Conservation (phyloP, 2,329 filamentous ascomycete genomes). For the Tolypocladium endophyticum region DNA sequence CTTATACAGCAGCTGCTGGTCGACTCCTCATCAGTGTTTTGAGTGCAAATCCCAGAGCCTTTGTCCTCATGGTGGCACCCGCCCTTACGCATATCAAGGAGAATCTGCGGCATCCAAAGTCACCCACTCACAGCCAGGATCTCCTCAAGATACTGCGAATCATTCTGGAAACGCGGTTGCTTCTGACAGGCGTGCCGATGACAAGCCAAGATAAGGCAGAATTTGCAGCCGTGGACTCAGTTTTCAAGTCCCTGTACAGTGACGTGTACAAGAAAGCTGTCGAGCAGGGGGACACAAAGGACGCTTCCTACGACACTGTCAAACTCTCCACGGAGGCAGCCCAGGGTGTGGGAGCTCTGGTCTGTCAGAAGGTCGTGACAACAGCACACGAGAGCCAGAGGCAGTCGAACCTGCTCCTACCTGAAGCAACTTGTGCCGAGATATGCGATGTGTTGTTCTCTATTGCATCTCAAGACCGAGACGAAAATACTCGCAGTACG, state of each 20-base stretch:
- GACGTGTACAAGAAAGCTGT: slow-evolving; percentile 31
- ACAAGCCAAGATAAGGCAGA: slow-evolving; percentile 23
- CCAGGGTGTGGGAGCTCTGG: slow-evolving; percentile 33
- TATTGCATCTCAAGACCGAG: slow-evolving; percentile 15
- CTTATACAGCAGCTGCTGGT: slow-evolving; percentile 41
- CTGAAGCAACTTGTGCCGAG: slow-evolving; percentile 22
- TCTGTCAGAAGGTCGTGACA: slow-evolving; percentile 22
- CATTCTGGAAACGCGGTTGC: slow-evolving; percentile 34
- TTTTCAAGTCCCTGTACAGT: slow-evolving; percentile 31
- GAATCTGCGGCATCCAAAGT: slow-evolving; percentile 39
- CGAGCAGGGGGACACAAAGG: slow-evolving; percentile 13
- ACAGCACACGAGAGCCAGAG: not conserved
- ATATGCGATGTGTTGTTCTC: slow-evolving; percentile 25
- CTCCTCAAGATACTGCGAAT: slow-evolving; percentile 40
- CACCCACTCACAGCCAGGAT: slow-evolving; percentile 38
- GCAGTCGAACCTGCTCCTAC: slow-evolving; percentile 18
- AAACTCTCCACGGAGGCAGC: slow-evolving; percentile 32
- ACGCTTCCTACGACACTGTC: slow-evolving; percentile 24
- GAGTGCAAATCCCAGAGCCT: slow-evolving; percentile 36
- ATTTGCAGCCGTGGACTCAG: slow-evolving; percentile 23
- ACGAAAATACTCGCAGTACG: slow-evolving; percentile 7
- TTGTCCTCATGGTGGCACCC: slow-evolving; percentile 35
- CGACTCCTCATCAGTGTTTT: slow-evolving; percentile 40
- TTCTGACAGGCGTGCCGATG: slow-evolving; percentile 23
- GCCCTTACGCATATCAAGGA: slow-evolving; percentile 38